Conservation (phyloP, 2,329 filamentous ascomycete genomes). For the Clonostachys rosea region DNA sequence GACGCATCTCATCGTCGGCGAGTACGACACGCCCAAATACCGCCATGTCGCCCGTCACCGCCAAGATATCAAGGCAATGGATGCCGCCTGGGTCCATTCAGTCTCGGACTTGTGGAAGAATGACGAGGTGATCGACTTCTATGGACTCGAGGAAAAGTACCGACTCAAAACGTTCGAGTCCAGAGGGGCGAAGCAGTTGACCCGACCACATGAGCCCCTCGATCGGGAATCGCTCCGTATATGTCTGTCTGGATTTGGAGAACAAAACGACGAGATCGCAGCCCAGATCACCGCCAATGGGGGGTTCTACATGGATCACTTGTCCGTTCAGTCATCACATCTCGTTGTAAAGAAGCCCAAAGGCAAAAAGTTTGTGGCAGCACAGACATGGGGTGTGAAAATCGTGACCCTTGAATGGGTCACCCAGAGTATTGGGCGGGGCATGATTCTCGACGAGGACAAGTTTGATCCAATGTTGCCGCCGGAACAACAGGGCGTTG, state of each 20-base stretch:
- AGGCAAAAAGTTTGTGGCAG: conserved; percentile 87
- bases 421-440: conserved; percentile 72
- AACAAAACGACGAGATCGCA: conserved; percentile 66
- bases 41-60: conserved; percentile 88
- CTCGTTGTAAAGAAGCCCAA: conserved; percentile 74
- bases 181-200: conserved; percentile 33
- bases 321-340: conserved; percentile 83
- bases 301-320: conserved; percentile 80
- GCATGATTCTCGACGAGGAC: conserved; percentile 87
- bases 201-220: conserved; percentile 8
- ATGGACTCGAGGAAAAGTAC: conserved; percentile 62
- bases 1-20: conserved; percentile 89
- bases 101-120: conserved; percentile 76
- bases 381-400: conserved; percentile 75
- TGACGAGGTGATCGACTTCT: conserved; percentile 73
- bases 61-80: conserved; percentile 79
- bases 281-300: conserved; percentile 65
- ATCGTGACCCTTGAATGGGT: conserved; percentile 85
- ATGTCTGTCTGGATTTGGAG: conserved; percentile 54
- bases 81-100: conserved; percentile 78
- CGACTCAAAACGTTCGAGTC: conserved; percentile 59
- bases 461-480: conserved; percentile 75
- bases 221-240: conserved; percentile 33
- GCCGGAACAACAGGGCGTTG: conserved; percentile 65
- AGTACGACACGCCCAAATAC: conserved; percentile 89